Conservation (phyloP, 1,139 yeast genomes). For the Pichia sp. region DNA sequence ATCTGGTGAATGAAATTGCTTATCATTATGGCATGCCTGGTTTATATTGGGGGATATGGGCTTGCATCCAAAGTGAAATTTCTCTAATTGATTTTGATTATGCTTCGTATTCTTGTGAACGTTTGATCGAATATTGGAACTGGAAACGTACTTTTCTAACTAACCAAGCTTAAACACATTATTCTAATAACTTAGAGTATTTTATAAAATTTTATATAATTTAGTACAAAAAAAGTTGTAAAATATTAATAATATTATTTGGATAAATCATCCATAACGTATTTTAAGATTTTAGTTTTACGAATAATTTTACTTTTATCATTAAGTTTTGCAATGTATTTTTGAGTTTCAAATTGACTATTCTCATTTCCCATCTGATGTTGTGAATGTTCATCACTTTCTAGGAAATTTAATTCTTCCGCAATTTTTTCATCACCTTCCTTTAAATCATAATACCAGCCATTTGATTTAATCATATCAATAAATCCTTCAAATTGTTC, state of each 20-base stretch:
- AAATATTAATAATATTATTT: neutral
- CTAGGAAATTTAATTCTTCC: slow-evolving; percentile 2
- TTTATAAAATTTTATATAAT: neutral
- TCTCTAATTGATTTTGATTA: slow-evolving; percentile 74
- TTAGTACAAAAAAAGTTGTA: neutral
- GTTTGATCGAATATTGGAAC: slow-evolving; percentile 63
- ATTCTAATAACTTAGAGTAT: neutral
- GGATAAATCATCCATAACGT: slow-evolving; percentile 19
- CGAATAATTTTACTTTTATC: slow-evolving; percentile 19
- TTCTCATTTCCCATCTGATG: neutral
- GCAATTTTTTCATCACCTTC: slow-evolving; percentile 8
- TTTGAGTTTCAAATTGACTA: neutral
- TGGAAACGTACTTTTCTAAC: slow-evolving; percentile 44
- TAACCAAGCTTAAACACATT: neutral
- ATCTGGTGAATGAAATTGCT: slow-evolving; percentile 49
- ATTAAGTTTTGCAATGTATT: neutral
- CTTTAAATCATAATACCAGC: slow-evolving; percentile 41
- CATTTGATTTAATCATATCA: slow-evolving; percentile 47
- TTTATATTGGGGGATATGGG: slow-evolving; percentile 83
- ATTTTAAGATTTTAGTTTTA: slow-evolving; percentile 22
- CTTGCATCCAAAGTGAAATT: slow-evolving; percentile 65
- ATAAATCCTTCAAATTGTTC: slow-evolving; percentile 58
- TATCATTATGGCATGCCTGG: slow-evolving; percentile 76
- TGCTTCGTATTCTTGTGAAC: slow-evolving; percentile 48
- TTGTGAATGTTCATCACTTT: neutral